Conservation (phyloP, 495 filamentous ascomycete species). For the Aspergillus biplanus region DNA sequence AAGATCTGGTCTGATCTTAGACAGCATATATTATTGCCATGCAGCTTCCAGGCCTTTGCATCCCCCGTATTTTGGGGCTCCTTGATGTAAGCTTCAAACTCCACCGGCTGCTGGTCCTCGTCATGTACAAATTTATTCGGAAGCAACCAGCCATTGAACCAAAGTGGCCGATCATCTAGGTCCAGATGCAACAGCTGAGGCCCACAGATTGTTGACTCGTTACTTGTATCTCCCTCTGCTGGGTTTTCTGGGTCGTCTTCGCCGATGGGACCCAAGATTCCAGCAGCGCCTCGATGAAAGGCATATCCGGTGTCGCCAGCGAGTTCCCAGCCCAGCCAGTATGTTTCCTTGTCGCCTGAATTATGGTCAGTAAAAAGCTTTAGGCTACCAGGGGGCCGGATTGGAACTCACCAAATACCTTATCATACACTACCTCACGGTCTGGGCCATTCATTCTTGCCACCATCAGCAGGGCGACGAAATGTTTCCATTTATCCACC, state of each 20-base stretch:
- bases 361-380: neutral
- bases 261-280: conserved; percentile 19
- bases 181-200: conserved; percentile 35
- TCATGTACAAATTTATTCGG: conserved; percentile 26
- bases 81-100: conserved; percentile 23
- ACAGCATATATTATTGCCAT: conserved; percentile 22
- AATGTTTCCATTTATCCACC: conserved; percentile 33
- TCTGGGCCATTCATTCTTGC: conserved; percentile 35
- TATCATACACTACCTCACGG: conserved; percentile 33
- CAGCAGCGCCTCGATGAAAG: conserved; percentile 30
- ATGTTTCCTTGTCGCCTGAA: conserved; percentile 35
- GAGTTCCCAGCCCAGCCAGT: conserved; percentile 35
- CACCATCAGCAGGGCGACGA: conserved; percentile 31
- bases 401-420: conserved; percentile 33
- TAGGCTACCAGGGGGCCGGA: too few relatives aligned
- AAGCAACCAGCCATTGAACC: conserved; percentile 40
- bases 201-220: conserved; percentile 27
- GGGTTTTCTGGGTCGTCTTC: neutral
- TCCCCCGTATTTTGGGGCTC: conserved; percentile 14
- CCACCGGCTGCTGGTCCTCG: conserved; percentile 12
- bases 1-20: conserved; percentile 10
- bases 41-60: conserved; percentile 17
- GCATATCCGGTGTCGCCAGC: conserved; percentile 29
- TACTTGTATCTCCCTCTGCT: neutral
- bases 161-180: conserved; percentile 26